Evolutionary conservation across 495 filamentous ascomycete genomes (phyloP), one percentile per base, ranked within the genome.

Genomic region (Annulohypoxylon nitens): DNA sequence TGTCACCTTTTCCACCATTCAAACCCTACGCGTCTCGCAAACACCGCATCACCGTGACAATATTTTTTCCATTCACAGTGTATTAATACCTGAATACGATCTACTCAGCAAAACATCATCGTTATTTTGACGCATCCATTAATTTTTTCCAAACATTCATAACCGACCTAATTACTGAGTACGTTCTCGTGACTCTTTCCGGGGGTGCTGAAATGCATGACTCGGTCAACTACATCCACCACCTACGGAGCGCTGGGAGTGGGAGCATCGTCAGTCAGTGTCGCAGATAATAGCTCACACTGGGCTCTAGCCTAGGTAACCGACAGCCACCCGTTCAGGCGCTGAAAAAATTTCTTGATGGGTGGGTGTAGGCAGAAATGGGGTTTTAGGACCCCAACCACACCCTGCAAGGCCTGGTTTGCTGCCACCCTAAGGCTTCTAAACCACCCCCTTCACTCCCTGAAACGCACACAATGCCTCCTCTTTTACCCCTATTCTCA

Each of bases 391-490:
- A 77, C 71, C 74, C 71, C 71, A 66, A 75, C 63, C 55, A 55
- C 50, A 62, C 72, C 72, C 37, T 75, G 60, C 63, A 59, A 68
- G 55, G 55, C 59, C 60, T 71, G 30, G 64, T 61, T 71, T 64
- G 57, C 64, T 71, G 30, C 53, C 69, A 75, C 69, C 64, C 63
- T 73, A 69, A 73, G 61, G 20, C 65, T 69, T 65, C 50, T 54
- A 54, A 64, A 68, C 64, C 39, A 65, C 67, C 67, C 67, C 64
- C 63, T 66, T 61, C 64, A 30, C 75, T 77, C 76, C 75, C 73
- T 77, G 75, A 79, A 79, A 79, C 77, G 73, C 74, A 69, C 71
- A 77, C 60, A 71, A 68, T 57, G 47, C 68, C 70, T 58, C 65
- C 64, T 74, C 61, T 61, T 64, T 69, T 36, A 54, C 69, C 76